Evolutionary conservation across 73 alveolate genomes (phyloP).

Genomic region (Tetrahymena thermophila): DNA sequence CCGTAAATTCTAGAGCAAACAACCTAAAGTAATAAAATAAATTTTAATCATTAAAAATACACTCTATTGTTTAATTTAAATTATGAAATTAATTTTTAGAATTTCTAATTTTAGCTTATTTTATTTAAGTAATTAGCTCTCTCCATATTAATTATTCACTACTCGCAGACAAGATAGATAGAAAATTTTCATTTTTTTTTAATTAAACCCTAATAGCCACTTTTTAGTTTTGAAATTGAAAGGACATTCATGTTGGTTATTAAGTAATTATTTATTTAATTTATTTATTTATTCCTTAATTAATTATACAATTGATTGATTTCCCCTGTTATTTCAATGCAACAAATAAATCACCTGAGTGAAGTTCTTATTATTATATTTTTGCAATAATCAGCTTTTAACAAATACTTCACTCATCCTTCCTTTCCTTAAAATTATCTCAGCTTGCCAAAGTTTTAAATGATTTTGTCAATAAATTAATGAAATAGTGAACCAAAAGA

Average conservation of each 20-base stretch:
- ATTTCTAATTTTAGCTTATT: not conserved
- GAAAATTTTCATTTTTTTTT: too few relatives aligned
- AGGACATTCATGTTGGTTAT: not conserved
- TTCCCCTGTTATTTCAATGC: not conserved
- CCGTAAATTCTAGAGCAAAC: constrained; percentile 78
- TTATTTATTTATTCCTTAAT: too few relatives aligned
- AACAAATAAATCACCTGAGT: not conserved
- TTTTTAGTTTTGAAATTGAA: not conserved
- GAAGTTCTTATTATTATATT: too few relatives aligned
- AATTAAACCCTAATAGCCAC: not conserved
- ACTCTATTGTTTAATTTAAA: not conserved
- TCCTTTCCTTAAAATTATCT: too few relatives aligned
- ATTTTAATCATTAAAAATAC: not conserved
- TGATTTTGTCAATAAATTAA: not conserved
- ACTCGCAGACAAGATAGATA: not conserved
- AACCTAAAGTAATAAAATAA: constrained; percentile 16
- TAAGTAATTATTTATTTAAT: too few relatives aligned
- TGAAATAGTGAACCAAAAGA: not conserved
- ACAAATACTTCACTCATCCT: too few relatives aligned
- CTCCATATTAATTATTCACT: not conserved
- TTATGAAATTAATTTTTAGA: not conserved
- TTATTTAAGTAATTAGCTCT: not conserved
- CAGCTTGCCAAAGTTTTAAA: too few relatives aligned
- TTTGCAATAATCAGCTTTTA: not conserved
- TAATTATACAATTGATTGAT: too few relatives aligned